Conservation (phyloP, 2,329 filamentous ascomycete genomes). For the Drechslerella dactyloides region DNA sequence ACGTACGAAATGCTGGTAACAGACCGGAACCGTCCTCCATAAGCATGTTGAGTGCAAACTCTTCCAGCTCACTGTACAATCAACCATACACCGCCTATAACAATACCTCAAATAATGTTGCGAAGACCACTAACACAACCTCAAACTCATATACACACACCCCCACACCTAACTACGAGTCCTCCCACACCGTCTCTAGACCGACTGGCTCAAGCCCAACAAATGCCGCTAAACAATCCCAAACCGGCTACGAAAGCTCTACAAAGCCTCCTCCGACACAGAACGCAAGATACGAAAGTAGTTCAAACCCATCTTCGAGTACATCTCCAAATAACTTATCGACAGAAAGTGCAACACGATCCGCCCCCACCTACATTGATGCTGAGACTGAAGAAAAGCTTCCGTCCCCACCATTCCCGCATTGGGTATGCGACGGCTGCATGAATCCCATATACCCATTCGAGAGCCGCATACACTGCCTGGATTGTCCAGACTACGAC, state of each 20-base stretch:
- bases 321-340: not conserved
- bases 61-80: conserved; percentile 36
- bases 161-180: conserved; percentile 2
- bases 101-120: not conserved
- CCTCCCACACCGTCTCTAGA: conserved; percentile 9
- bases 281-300: conserved; percentile 6
- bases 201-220: conserved; percentile 2
- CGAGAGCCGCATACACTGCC: conserved; percentile 43
- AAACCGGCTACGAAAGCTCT: not conserved
- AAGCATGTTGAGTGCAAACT: conserved; percentile 27
- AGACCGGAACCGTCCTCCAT: not conserved
- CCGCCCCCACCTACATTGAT: conserved; percentile 1
- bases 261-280: conserved; percentile 10
- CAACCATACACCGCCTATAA: conserved; percentile 16
- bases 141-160: conserved; percentile 3
- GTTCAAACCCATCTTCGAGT: not conserved
- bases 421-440: conserved; percentile 46
- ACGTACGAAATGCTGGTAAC: conserved; percentile 1
- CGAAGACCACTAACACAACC: not conserved
- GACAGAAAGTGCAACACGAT: conserved; percentile 7
- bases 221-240: not conserved
- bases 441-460: conserved; percentile 34
- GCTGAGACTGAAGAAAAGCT: conserved; percentile 15
- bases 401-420: conserved; percentile 22
- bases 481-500: conserved; percentile 42